Evolutionary conservation across 2,329 filamentous ascomycete species (phyloP).

Genomic region (Hypoxylon sp.): DNA sequence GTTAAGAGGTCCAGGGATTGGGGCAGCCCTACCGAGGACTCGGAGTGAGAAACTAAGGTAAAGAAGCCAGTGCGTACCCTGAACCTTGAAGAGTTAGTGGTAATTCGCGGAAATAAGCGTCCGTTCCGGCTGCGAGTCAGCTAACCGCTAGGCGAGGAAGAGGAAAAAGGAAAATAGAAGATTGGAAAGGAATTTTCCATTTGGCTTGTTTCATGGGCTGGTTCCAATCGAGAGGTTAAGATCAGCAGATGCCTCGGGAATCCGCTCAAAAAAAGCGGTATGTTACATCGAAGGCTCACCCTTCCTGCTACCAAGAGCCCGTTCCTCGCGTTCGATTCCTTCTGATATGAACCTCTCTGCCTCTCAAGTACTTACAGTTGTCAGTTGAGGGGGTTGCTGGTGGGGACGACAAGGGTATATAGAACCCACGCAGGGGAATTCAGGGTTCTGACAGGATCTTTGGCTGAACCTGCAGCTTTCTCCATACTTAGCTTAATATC

Average conservation of each 20-base stretch:
- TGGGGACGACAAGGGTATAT: constrained; percentile 39
- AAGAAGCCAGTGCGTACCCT: constrained; percentile 21
- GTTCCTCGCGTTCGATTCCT: constrained; percentile 17
- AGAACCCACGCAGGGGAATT: constrained; percentile 42
- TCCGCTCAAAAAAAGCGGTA: constrained; percentile 38
- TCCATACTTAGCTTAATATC: constrained; percentile 44
- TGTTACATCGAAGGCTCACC: constrained; percentile 37
- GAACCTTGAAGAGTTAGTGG: neutral
- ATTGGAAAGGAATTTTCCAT: constrained; percentile 34
- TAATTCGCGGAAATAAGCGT: constrained; percentile 23
- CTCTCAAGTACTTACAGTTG: constrained; percentile 42
- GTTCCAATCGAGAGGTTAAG: constrained; percentile 40
- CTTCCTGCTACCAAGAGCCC: constrained; percentile 16
- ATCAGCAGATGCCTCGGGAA: constrained; percentile 32
- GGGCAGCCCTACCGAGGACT: constrained; percentile 29
- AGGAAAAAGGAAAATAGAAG: constrained; percentile 37
- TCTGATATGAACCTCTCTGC: constrained; percentile 36
- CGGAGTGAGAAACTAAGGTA: constrained; percentile 20
- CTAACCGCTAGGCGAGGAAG: constrained; percentile 18
- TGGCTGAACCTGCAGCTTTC: constrained; percentile 44
- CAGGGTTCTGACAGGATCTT: constrained; percentile 41
- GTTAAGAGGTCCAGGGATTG: constrained; percentile 12
- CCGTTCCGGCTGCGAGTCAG: constrained; percentile 30
- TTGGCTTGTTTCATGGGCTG: constrained; percentile 30
- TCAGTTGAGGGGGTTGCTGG: constrained; percentile 40